These are phyloP conservation scores for Akebia trifoliata DNA, from an alignment of 164 flowering plant genomes.

Conservation along the genomic window DNA sequence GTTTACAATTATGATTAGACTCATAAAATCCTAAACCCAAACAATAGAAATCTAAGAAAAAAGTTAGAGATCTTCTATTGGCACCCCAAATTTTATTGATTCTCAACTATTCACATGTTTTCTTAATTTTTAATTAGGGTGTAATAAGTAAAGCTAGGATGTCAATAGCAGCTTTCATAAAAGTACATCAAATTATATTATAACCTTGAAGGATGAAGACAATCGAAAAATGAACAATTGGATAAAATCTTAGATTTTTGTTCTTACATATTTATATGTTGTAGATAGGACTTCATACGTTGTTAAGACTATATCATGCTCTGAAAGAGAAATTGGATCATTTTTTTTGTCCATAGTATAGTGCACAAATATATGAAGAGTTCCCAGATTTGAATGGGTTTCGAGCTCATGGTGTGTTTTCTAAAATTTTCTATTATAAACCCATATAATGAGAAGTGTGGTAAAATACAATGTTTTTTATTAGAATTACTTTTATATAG, in stretches of 20 bases:
- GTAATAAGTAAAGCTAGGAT: no score
- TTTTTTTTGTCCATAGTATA: conserved; percentile 59
- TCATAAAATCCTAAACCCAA: no score
- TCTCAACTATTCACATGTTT: no score
- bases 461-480: not conserved
- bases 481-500: no score
- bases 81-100: no score
- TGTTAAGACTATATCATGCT: conserved; percentile 71
- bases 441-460: not conserved
- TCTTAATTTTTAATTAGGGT: no score
- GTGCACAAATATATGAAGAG: conserved; percentile 58
- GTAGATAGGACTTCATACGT: conserved; percentile 68
- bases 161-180: no score
- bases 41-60: no score
- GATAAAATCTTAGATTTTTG: not conserved
- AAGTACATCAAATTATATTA: conserved; percentile 6
- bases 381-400: conserved; percentile 53
- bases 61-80: no score
- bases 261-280: conserved; percentile 50
- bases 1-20: no score
- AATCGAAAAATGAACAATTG: not conserved
- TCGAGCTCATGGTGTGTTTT: conserved; percentile 68
- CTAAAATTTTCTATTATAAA: not conserved
- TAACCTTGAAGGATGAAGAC: not conserved
- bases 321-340: conserved; percentile 42